Percentiles rank a stretch among this genome's conserved stretches.
Conservation (phyloP, 352 stramenopile genomes). For the Pythium dissimile region DNA sequence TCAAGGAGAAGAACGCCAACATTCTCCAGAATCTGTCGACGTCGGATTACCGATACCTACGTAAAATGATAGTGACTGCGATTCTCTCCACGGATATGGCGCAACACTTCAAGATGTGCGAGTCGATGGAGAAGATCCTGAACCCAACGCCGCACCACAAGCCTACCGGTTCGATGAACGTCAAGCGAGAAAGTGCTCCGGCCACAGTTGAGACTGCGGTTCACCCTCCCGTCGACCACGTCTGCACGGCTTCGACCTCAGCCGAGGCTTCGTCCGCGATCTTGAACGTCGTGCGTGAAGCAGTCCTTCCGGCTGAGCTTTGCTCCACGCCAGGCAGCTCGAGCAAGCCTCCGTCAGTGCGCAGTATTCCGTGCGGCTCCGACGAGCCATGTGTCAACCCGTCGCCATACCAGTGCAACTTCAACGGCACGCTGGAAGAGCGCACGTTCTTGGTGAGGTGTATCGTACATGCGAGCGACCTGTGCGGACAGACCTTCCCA, state of each 20-base stretch:
- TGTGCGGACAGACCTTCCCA: slow-evolving; percentile 83
- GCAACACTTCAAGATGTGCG: slow-evolving; percentile 85
- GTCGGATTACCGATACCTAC: slow-evolving; percentile 70
- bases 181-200: slow-evolving; percentile 37
- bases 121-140: slow-evolving; percentile 69
- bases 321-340: slow-evolving; percentile 32
- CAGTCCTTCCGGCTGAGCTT: slow-evolving; percentile 53
- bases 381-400: slow-evolving; percentile 6
- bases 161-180: slow-evolving; percentile 30
- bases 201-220: slow-evolving; percentile 7
- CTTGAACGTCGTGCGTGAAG: slow-evolving; percentile 53
- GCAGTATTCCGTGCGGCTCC: slow-evolving; percentile 12
- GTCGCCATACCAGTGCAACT: slow-evolving; percentile 38
- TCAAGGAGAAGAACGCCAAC: slow-evolving; percentile 82
- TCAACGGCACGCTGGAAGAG: slow-evolving; percentile 70
- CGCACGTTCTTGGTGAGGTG: slow-evolving; percentile 82
- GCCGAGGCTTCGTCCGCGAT: slow-evolving; percentile 25
- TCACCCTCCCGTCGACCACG: not conserved
- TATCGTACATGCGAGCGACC: slow-evolving; percentile 84
- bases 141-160: slow-evolving; percentile 54
- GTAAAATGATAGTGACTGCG: slow-evolving; percentile 85
- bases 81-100: slow-evolving; percentile 92
- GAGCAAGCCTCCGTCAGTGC: slow-evolving; percentile 10
- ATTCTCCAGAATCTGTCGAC: slow-evolving; percentile 77
- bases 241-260: not conserved